These are phyloP conservation scores for Samsoniella hepiali DNA, from an alignment of 2,329 filamentous ascomycete genomes.

Conservation along the genomic window DNA sequence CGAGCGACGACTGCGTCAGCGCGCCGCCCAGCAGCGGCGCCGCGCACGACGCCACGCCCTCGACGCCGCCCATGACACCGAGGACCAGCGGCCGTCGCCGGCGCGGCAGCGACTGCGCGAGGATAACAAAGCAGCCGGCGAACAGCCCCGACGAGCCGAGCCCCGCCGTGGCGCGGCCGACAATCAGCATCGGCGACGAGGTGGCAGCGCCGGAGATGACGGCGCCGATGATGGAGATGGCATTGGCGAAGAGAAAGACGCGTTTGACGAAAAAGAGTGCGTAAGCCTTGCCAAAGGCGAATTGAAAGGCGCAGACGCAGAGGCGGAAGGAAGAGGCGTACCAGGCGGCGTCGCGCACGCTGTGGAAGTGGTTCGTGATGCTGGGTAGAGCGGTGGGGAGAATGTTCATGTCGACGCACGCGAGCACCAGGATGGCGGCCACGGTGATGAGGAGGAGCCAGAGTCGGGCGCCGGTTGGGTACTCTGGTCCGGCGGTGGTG, in stretches of 20 bases:
- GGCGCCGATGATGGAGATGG: constrained; percentile 43
- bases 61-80: constrained; percentile 19
- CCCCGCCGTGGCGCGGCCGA: constrained; percentile 45
- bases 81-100: constrained; percentile 6
- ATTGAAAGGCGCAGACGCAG: constrained; percentile 30
- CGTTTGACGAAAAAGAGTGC: constrained; percentile 42
- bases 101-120: constrained; percentile 7
- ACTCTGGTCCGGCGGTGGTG: background rate
- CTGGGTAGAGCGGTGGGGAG: constrained; percentile 22
- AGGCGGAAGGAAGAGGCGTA: constrained; percentile 29
- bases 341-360: constrained; percentile 25
- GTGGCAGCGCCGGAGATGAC: constrained; percentile 42
- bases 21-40: constrained; percentile 29
- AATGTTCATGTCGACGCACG: constrained; percentile 26
- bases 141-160: constrained; percentile 41
- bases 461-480: constrained; percentile 9
- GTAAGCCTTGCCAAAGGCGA: constrained; percentile 30
- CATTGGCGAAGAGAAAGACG: constrained; percentile 37
- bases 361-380: constrained; percentile 27
- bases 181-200: constrained; percentile 41
- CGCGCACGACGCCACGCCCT: constrained; percentile 22
- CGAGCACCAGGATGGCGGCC: constrained; percentile 17
- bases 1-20: constrained; percentile 27
- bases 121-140: constrained; percentile 29
- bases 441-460: constrained; percentile 9